These are phyloP conservation scores for Podila epigama DNA, from an alignment of 192 early-diverging fungal species.

Conservation along the genomic window DNA sequence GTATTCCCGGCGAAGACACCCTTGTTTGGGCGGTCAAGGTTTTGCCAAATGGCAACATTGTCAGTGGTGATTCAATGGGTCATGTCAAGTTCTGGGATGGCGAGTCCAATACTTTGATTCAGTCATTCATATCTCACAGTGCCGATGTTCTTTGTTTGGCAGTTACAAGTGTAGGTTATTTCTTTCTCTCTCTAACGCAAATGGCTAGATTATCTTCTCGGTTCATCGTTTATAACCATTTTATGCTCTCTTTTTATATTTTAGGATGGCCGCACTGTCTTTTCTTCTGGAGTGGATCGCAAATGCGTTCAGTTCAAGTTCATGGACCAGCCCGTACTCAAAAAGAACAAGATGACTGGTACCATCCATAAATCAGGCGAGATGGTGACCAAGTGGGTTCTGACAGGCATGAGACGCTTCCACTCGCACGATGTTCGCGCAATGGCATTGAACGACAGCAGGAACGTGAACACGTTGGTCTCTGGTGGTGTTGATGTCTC, in stretches of 20 bases:
- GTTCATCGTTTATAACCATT: not conserved
- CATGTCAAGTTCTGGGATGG: slow-evolving; percentile 91
- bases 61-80: slow-evolving; percentile 92
- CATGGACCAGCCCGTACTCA: slow-evolving; percentile 51
- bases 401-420: slow-evolving; percentile 85
- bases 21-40: slow-evolving; percentile 86
- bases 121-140: slow-evolving; percentile 76
- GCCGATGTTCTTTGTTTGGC: slow-evolving; percentile 92
- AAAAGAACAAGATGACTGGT: slow-evolving; percentile 26
- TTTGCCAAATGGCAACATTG: slow-evolving; percentile 75
- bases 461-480: slow-evolving; percentile 73
- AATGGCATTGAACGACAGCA: slow-evolving; percentile 77
- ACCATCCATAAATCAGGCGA: slow-evolving; percentile 18
- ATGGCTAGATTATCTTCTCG: not conserved
- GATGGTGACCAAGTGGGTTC: slow-evolving; percentile 70
- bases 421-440: slow-evolving; percentile 96
- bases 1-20: slow-evolving; percentile 74
- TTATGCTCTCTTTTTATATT: not conserved
- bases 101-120: slow-evolving; percentile 67
- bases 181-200: not conserved
- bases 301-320: slow-evolving; percentile 77
- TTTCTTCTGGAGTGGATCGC: slow-evolving; percentile 90
- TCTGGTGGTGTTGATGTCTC: slow-evolving; percentile 88
- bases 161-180: slow-evolving; percentile 51
- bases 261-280: slow-evolving; percentile 74